These are phyloP conservation scores for Bondarzewia mesenterica DNA, from an alignment of 1,284 basidiomycete genomes.

Conservation along the genomic window DNA sequence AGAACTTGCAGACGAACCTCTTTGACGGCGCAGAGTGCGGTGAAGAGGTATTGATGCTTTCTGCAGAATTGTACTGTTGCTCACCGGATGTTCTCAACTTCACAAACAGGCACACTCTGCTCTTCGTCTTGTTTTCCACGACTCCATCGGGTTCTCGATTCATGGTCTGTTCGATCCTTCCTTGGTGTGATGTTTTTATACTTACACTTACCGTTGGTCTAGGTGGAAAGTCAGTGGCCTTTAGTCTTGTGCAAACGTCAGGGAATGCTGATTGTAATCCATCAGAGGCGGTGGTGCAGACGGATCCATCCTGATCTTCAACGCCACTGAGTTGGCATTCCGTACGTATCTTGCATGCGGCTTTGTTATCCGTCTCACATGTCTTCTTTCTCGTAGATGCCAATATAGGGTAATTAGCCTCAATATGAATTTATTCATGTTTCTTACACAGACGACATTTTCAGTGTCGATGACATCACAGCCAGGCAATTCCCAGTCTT, in stretches of 20 bases:
- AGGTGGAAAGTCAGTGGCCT: background rate
- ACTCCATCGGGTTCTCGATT: conserved; percentile 10
- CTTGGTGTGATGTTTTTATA: background rate
- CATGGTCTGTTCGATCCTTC: conserved; percentile 2
- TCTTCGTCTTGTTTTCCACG: conserved; percentile 11
- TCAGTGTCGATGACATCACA: conserved; percentile 17
- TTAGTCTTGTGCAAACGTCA: too few species aligned
- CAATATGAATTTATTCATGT: too few species aligned
- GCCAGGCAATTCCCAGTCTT: conserved; percentile 14
- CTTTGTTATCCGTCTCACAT: background rate
- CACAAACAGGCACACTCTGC: too few species aligned
- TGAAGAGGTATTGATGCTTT: conserved; percentile 6
- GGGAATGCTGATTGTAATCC: background rate
- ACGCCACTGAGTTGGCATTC: conserved; percentile 12
- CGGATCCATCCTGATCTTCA: conserved; percentile 18
- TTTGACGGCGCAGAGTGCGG: conserved; percentile 10
- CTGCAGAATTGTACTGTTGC: too few species aligned
- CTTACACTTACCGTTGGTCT: too few species aligned
- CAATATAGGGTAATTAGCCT: too few species aligned
- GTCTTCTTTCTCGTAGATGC: background rate
- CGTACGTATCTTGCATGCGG: background rate
- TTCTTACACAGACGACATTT: conserved; percentile 9
- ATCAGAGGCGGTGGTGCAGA: conserved; percentile 12
- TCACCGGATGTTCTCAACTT: too few species aligned
- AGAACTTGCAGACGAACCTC: conserved; percentile 6